These are phyloP conservation scores for Pulveroboletus sp. DNA, from an alignment of 768 basidiomycete genomes.

Conservation along the genomic window DNA sequence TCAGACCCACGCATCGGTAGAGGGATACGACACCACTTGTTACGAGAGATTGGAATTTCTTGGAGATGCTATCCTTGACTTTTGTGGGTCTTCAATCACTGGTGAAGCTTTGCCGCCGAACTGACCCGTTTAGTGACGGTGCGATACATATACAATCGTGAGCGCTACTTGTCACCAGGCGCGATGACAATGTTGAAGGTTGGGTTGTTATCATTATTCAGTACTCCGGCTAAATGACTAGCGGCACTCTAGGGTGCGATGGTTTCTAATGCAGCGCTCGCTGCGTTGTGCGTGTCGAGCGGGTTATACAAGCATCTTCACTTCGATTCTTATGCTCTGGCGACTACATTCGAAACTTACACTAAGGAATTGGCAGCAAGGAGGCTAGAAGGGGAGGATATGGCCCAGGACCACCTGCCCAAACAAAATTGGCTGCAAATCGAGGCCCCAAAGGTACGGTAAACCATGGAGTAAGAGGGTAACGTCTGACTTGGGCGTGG, in stretches of 20 bases:
- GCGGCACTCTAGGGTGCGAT: slow-evolving; percentile 60
- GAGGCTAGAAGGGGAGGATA: slow-evolving; percentile 48
- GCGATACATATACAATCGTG: slow-evolving; percentile 60
- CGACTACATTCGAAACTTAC: slow-evolving; percentile 51
- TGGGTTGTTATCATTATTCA: too few relatives aligned
- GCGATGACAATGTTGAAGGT: slow-evolving; percentile 79
- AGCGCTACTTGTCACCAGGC: slow-evolving; percentile 65
- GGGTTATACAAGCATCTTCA: slow-evolving; percentile 62
- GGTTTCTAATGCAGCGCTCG: slow-evolving; percentile 79
- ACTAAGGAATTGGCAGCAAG: slow-evolving; percentile 42
- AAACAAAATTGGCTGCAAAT: slow-evolving; percentile 78
- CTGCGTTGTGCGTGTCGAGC: slow-evolving; percentile 67
- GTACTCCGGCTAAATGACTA: neutral
- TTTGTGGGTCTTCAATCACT: slow-evolving; percentile 46
- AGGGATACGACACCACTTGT: slow-evolving; percentile 50
- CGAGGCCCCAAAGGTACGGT: slow-evolving; percentile 69
- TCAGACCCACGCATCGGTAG: slow-evolving; percentile 67
- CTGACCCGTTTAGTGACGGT: slow-evolving; percentile 55
- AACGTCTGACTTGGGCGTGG: slow-evolving; percentile 3
- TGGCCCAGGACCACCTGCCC: slow-evolving; percentile 45
- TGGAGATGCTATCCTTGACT: slow-evolving; percentile 83
- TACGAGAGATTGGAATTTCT: slow-evolving; percentile 82
- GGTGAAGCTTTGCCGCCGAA: neutral
- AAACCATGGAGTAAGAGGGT: neutral
- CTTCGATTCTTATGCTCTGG: slow-evolving; percentile 52